Conservation (phyloP, 2,329 filamentous ascomycete species). For the Botrytis porri region DNA sequence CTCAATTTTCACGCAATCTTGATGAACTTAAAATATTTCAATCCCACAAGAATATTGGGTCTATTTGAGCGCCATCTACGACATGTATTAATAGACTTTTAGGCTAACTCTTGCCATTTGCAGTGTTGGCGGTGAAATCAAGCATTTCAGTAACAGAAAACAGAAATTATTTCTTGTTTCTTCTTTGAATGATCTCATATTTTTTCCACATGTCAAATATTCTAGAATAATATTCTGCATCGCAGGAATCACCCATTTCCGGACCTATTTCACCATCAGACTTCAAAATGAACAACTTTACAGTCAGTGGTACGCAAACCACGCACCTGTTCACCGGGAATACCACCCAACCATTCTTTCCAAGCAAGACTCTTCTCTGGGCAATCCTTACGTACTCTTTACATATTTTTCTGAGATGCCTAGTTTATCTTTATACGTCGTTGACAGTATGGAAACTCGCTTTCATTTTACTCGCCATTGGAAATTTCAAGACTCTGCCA, state of each 20-base stretch:
- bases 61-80: neutral
- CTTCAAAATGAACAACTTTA: neutral
- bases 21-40: neutral
- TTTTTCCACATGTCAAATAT: neutral
- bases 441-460: constrained; percentile 1
- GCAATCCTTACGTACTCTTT: neutral
- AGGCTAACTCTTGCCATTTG: neutral
- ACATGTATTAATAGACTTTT: neutral
- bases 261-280: neutral
- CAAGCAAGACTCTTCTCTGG: neutral
- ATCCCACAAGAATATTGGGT: neutral
- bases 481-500: constrained; percentile 59
- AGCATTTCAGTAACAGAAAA: neutral
- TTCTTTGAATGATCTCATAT: neutral
- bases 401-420: neutral
- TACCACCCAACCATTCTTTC: neutral
- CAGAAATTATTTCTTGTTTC: neutral
- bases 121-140: neutral
- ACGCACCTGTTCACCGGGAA: neutral
- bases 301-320: neutral
- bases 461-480: constrained; percentile 42
- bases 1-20: neutral
- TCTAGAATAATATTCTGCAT: constrained; percentile 25
- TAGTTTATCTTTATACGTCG: neutral
- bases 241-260: neutral